Evolutionary conservation across 495 filamentous ascomycete genomes (phyloP), one percentile per base, ranked within the genome.

Genomic region (Podospora appendiculata): DNA sequence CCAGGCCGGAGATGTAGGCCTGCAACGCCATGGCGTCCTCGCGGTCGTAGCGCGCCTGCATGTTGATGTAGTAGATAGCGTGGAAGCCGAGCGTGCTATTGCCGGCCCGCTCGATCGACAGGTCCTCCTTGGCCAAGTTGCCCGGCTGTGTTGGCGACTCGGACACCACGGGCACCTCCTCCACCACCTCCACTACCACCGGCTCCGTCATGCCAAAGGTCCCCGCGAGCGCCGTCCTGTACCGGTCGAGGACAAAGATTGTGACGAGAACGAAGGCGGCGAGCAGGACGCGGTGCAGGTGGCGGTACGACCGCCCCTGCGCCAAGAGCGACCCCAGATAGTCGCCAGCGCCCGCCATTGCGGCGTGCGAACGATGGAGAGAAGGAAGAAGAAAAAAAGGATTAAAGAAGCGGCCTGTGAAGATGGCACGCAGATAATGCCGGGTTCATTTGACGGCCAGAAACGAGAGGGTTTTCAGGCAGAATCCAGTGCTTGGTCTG

Each of bases 21-120:
- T 61, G 58, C 48, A 61, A 51, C 6, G 48, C 52, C 47, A 51
- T 53, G 40, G 58, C 58, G 41, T 61, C 58, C 47, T 50, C 47
- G 52, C 58, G 58, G 25, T 61, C 58, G 46, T 48, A 58, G n/a
- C 58, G 58, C 9, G 45, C 35, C 41, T 58, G 51, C 48, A 60
- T 57, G 51, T 60, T 60, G 45, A 60, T 32, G 45, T 58, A 60
- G 14, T 49, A 48, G 32, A 60, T 60, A 12, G 41, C 18, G 33
- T 60, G 48, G 35, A 60, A 60, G 14, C 58, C 58, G 16, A 60
- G 51, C 13, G 58, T 58, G 32, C 48, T 49, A 51, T 60, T 60
- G n/a, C 55, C 58, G 12, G 58, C 58, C 10, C 38, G 32, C 2
- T 34, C 9, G 8, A 56, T 55, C 12, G 56, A 58, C 33, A 38